These are phyloP conservation scores for Dovyalis caffra DNA, from an alignment of 345 rosid species.

Conservation along the genomic window DNA sequence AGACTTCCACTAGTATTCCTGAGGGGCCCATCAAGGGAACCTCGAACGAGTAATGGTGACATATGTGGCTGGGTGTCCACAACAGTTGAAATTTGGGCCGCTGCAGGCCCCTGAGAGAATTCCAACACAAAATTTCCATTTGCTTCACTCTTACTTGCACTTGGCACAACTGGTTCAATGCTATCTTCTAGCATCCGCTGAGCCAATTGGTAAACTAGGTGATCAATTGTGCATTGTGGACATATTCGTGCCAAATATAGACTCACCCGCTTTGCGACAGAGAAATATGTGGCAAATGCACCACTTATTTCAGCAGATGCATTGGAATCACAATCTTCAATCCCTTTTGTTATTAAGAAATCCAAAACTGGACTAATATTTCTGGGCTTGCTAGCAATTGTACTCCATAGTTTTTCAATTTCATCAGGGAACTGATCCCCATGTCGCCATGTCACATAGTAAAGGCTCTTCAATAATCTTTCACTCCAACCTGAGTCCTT, in stretches of 20 bases:
- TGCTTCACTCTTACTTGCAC: constrained; percentile 58
- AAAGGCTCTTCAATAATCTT: constrained; percentile 90
- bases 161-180: constrained; percentile 62
- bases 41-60: constrained; percentile 95
- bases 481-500: constrained; percentile 99
- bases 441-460: constrained; percentile 97
- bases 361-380: constrained; percentile 95
- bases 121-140: constrained; percentile 77
- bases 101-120: constrained; percentile 94
- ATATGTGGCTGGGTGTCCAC: constrained; percentile 86
- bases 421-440: constrained; percentile 99
- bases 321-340: constrained; percentile 98
- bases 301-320: constrained; percentile 98
- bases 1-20: constrained; percentile 91
- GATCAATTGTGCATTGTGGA: constrained; percentile 97
- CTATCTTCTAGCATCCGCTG: constrained; percentile 95
- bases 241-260: constrained; percentile 93
- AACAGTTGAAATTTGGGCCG: constrained; percentile 64
- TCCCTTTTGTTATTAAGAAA: constrained; percentile 93
- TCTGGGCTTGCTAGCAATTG: constrained; percentile 93
- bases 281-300: constrained; percentile 98
- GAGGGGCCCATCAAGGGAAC: constrained; percentile 94
- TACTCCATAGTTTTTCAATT: constrained; percentile 98
- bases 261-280: constrained; percentile 98
- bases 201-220: constrained; percentile 90